Conservation (phyloP, 495 filamentous ascomycete genomes). For the Trypethelium eluteriae region DNA sequence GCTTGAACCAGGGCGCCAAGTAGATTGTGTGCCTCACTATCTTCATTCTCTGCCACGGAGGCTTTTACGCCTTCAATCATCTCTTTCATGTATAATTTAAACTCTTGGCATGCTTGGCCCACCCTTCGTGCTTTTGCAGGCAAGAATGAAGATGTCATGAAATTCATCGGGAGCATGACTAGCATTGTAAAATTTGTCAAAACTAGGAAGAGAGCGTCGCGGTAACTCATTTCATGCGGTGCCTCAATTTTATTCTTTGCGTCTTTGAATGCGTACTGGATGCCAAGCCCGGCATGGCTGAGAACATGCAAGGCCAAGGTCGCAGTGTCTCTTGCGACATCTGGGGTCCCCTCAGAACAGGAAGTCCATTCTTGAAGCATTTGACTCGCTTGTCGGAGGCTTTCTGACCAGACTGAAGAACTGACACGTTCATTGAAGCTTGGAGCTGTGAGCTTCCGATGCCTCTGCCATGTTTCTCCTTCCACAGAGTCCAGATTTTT, state of each 20-base stretch:
- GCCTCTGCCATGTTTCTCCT: slow-evolving; percentile 14
- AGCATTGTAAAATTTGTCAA: slow-evolving; percentile 14
- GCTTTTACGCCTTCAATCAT: slow-evolving; percentile 17
- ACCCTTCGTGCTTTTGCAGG: slow-evolving; percentile 8
- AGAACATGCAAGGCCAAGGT: slow-evolving; percentile 24
- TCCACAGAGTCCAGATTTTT: slow-evolving; percentile 3
- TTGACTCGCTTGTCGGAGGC: slow-evolving; percentile 18
- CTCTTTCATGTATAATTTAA: slow-evolving; percentile 23
- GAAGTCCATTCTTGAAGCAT: slow-evolving; percentile 23
- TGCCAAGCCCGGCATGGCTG: slow-evolving; percentile 21
- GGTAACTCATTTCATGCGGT: slow-evolving; percentile 18
- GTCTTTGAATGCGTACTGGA: slow-evolving; percentile 16
- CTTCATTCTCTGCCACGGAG: slow-evolving; percentile 11
- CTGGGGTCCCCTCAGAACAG: not conserved
- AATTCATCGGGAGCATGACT: slow-evolving; percentile 4
- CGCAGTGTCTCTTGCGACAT: slow-evolving; percentile 22
- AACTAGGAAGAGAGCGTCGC: slow-evolving; percentile 20
- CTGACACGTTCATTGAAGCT: slow-evolving; percentile 26
- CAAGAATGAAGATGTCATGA: not conserved
- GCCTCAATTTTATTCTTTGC: slow-evolving; percentile 1
- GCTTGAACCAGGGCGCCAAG: slow-evolving; percentile 24
- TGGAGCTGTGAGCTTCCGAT: slow-evolving; percentile 25
- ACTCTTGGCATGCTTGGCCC: slow-evolving; percentile 11
- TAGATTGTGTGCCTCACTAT: slow-evolving; percentile 17
- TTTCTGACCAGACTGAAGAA: slow-evolving; percentile 24